phyloP scores from a whole-genome alignment of 2,329 filamentous ascomycete species.

The Alternaria conjuncta region DNA sequence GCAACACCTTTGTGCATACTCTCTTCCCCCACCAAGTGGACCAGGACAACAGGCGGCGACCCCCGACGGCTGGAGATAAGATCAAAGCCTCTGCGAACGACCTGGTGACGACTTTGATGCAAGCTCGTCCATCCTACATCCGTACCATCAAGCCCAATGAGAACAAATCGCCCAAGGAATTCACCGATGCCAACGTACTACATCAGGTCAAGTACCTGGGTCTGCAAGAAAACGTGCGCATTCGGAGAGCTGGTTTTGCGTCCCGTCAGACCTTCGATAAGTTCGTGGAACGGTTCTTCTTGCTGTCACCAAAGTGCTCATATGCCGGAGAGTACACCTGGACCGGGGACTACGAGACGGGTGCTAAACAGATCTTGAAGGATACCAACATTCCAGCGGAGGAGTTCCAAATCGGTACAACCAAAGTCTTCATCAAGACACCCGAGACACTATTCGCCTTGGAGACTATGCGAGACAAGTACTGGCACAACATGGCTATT shows the following conservation, averaged over 20 bases:
- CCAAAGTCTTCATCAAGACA: constrained; percentile 97
- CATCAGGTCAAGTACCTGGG: constrained; percentile 99
- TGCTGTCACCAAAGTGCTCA: constrained; percentile 90
- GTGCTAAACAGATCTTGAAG: constrained; percentile 90
- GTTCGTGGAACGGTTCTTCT: constrained; percentile 96
- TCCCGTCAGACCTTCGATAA: constrained; percentile 98
- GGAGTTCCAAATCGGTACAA: constrained; percentile 96
- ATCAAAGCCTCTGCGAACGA: constrained; percentile 96
- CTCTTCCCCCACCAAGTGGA: constrained; percentile 94
- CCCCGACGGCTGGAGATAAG: constrained; percentile 93
- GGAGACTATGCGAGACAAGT: constrained; percentile 96
- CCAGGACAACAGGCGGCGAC: constrained; percentile 91
- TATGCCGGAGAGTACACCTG: constrained; percentile 98
- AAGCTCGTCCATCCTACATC: constrained; percentile 96
- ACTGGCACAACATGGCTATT: constrained; percentile 99
- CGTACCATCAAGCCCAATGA: constrained; percentile 99
- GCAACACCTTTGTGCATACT: constrained; percentile 83
- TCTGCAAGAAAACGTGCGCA: constrained; percentile 98
- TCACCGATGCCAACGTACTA: constrained; percentile 88
- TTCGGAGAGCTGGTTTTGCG: constrained; percentile 93
- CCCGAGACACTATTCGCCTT: constrained; percentile 96
- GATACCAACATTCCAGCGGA: constrained; percentile 95
- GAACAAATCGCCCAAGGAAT: constrained; percentile 94
- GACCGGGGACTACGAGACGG: constrained; percentile 85
- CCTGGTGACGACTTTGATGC: constrained; percentile 93